These are phyloP conservation scores for Rutidosis leptorrhynchoides DNA, from an alignment of 129 eudicot genomes.

Conservation along the genomic window DNA sequence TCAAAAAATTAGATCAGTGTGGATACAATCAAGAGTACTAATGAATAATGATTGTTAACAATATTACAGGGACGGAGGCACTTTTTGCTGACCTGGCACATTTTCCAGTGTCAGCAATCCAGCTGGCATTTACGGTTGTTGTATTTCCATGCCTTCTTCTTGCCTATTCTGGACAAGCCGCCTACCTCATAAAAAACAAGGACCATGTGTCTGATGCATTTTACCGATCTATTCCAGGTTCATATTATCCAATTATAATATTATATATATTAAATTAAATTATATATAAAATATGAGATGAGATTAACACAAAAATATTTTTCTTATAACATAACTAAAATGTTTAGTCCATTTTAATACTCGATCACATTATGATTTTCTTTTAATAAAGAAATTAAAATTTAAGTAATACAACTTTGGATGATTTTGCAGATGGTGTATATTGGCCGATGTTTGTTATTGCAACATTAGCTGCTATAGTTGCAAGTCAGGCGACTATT, in stretches of 20 bases:
- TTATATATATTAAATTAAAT: too few relatives aligned
- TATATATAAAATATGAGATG: background rate
- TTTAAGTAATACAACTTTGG: background rate
- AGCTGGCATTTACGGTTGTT: constrained; percentile 79
- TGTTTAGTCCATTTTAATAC: background rate
- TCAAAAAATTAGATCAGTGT: background rate
- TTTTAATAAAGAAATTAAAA: background rate
- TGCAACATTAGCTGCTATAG: constrained; percentile 85
- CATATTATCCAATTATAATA: background rate
- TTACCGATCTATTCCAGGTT: constrained; percentile 96
- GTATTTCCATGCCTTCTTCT: constrained; percentile 96
- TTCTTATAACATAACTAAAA: constrained; percentile 2
- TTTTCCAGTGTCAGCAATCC: constrained; percentile 86
- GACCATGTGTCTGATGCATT: constrained; percentile 83
- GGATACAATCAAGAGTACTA: background rate
- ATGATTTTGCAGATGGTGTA: constrained; percentile 55
- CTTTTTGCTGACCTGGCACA: constrained; percentile 96
- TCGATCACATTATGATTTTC: background rate
- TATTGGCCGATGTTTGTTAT: constrained; percentile 87
- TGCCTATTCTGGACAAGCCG: constrained; percentile 97
- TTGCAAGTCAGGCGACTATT: constrained; percentile 95
- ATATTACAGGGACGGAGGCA: constrained; percentile 85
- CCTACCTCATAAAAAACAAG: constrained; percentile 73
- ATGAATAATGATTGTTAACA: constrained; percentile 18
- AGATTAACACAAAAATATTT: background rate